Conservation (phyloP, 345 rosid species). For the Physaria fendleri region DNA sequence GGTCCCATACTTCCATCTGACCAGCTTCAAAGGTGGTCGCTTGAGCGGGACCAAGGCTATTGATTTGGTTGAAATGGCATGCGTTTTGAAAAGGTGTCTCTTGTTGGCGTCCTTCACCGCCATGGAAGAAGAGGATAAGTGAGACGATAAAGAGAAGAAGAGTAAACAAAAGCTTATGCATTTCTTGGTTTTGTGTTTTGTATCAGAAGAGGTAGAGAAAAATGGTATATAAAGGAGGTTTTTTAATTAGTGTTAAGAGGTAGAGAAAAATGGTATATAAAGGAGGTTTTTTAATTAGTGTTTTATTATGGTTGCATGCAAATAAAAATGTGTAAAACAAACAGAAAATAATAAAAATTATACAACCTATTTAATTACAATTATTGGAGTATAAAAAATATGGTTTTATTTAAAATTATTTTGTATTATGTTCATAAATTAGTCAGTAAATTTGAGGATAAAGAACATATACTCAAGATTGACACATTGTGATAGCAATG, state of each 20-base stretch:
- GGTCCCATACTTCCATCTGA: constrained; percentile 50
- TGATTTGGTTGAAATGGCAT: constrained; percentile 43
- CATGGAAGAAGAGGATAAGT: constrained; percentile 35
- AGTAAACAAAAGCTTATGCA: constrained; percentile 20
- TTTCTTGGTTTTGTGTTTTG: constrained; percentile 2
- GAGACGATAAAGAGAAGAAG: constrained; percentile 26
- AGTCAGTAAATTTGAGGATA: too few species aligned
- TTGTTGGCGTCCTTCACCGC: constrained; percentile 29
- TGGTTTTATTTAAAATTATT: too few species aligned
- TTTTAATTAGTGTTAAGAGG: constrained; percentile 1
- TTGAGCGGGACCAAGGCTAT: constrained; percentile 38
- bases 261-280: background rate
- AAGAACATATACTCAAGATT: constrained; percentile 8
- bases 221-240: constrained; percentile 2
- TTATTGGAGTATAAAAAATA: background rate
- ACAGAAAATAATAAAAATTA: too few species aligned
- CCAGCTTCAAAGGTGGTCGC: constrained; percentile 48
- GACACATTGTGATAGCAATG: constrained; percentile 18
- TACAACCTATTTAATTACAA: background rate
- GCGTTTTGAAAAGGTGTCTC: constrained; percentile 25
- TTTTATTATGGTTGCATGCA: background rate
- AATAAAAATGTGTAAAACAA: too few species aligned
- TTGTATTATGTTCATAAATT: too few species aligned
- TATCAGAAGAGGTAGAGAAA: background rate
- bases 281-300: background rate